Evolutionary conservation across 805 yeast genomes (phyloP).

Genomic region (Schwanniomyces pseudopolymorphus): DNA sequence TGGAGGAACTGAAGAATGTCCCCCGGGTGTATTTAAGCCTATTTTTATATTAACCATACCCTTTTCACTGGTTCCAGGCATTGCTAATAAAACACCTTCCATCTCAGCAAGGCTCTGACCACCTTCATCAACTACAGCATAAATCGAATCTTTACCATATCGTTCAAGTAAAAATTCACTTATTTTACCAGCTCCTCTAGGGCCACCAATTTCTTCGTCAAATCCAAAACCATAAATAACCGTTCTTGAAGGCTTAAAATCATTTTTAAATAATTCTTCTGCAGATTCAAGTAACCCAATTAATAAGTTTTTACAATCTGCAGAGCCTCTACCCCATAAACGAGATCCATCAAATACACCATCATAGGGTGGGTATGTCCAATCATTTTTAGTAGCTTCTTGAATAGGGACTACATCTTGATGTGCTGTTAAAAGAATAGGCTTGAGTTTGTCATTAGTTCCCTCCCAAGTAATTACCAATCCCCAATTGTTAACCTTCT

Average conservation of each 20-base stretch:
- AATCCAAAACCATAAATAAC: slow-evolving; percentile 15
- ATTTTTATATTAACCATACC: slow-evolving; percentile 11
- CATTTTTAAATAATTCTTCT: slow-evolving; percentile 9
- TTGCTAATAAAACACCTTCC: slow-evolving; percentile 9
- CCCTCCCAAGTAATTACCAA: slow-evolving; percentile 24
- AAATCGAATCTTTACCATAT: slow-evolving; percentile 13
- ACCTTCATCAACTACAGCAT: slow-evolving; percentile 17
- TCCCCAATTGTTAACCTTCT: slow-evolving; percentile 17
- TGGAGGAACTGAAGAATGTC: slow-evolving; percentile 30
- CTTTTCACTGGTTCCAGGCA: slow-evolving; percentile 19
- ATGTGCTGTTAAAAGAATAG: slow-evolving; percentile 22
- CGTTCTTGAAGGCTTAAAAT: slow-evolving; percentile 14
- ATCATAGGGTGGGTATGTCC: slow-evolving; percentile 39
- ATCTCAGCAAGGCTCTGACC: slow-evolving; percentile 16
- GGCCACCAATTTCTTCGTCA: slow-evolving; percentile 18
- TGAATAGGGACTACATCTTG: slow-evolving; percentile 26
- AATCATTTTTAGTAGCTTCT: slow-evolving; percentile 18
- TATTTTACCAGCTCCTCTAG: slow-evolving; percentile 11
- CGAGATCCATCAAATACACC: slow-evolving; percentile 38
- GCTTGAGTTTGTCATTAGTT: slow-evolving; percentile 11
- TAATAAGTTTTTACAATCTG: slow-evolving; percentile 32
- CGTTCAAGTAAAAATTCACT: slow-evolving; percentile 6
- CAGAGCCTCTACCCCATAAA: slow-evolving; percentile 41
- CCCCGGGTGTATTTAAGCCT: slow-evolving; percentile 26
- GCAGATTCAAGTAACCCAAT: slow-evolving; percentile 20